These are phyloP conservation scores for Clonostachys rhizophaga DNA, from an alignment of 2,329 filamentous ascomycete genomes.

Conservation along the genomic window DNA sequence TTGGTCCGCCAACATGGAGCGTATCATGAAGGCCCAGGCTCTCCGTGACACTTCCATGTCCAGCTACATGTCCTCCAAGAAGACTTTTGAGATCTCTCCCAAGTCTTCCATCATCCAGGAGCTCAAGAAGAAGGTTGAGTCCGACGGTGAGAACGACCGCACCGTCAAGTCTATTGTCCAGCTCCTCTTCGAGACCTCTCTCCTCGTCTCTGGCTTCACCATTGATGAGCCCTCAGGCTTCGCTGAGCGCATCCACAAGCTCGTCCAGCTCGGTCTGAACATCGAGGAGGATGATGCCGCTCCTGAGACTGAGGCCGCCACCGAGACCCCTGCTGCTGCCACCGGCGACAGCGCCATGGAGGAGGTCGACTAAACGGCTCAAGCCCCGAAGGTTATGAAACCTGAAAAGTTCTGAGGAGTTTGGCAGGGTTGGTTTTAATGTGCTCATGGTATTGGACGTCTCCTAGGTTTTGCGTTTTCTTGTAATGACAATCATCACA, in stretches of 20 bases:
- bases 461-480: conserved; percentile 21
- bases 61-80: conserved; percentile 99
- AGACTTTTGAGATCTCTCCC: conserved; percentile 99
- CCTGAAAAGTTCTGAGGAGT: conserved; percentile 36
- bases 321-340: conserved; percentile 50
- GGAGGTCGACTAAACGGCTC: conserved; percentile 83
- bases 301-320: conserved; percentile 51
- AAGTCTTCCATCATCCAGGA: conserved; percentile 97
- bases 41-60: conserved; percentile 99
- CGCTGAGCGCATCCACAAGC: conserved; percentile 99
- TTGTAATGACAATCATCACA: conserved; percentile 13
- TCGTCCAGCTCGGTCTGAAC: conserved; percentile 95
- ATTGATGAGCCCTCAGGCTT: conserved; percentile 98
- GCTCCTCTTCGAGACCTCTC: conserved; percentile 97
- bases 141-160: conserved; percentile 96
- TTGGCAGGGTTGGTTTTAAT: conserved; percentile 24
- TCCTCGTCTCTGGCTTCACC: conserved; percentile 98
- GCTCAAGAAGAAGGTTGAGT: conserved; percentile 98
- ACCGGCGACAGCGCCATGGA: conserved; percentile 95
- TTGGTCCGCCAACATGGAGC: conserved; percentile 99
- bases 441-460: conserved; percentile 22
- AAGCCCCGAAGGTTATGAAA: conserved; percentile 21
- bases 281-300: conserved; percentile 82
- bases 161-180: conserved; percentile 99
- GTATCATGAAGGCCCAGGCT: conserved; percentile 99